Evolutionary conservation across 805 yeast genomes (phyloP), one percentile per base, ranked within the genome.

Genomic region (Yarrowia porcina): DNA sequence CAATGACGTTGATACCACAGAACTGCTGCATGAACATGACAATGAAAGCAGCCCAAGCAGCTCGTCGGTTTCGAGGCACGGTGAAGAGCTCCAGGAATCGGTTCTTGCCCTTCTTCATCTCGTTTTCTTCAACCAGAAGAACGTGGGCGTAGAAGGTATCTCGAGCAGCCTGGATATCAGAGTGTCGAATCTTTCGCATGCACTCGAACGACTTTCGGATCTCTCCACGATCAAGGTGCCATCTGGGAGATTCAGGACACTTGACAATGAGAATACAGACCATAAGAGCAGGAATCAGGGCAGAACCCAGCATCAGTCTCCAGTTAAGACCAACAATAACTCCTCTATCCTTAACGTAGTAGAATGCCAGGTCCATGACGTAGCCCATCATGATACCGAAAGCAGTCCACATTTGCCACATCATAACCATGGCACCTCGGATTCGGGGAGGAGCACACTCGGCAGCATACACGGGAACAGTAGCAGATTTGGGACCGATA

Each of bases 21-120:
- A 89, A 88, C 73, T 90, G 96, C 77, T 90, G 96, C 90, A 87
- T 87, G 71, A 89, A 88, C 84, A 90, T 90, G 64, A 86, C 90
- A 67, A 89, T 80, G 82, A 87, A 87, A 4, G 96, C 84, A 63
- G 89, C 96, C 63, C 87, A 68, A 10, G 89, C 84, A 62, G 94
- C 96, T 71, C 90, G 88, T 75, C 96, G 83, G 73, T 88, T 89
- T 78, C 97, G 83, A 73, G 94, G 82, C 47, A 88, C 79, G 1
- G 86, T 80, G 71, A 89, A 78, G 78, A 89, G 65, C 41, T 73
- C 76, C 39, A 63, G 23, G 3, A 75, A 32, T 18, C 65, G 66
- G 71, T 72, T 70, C 68, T 50, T 76, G 69, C 63, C 84, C 65
- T 35, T 68, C 70, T 62, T 76, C 73, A 64, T 67, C 30, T 69